These are phyloP conservation scores for Chrysoporthe austroafricana DNA, from an alignment of 2,329 filamentous ascomycete species.

Conservation along the genomic window DNA sequence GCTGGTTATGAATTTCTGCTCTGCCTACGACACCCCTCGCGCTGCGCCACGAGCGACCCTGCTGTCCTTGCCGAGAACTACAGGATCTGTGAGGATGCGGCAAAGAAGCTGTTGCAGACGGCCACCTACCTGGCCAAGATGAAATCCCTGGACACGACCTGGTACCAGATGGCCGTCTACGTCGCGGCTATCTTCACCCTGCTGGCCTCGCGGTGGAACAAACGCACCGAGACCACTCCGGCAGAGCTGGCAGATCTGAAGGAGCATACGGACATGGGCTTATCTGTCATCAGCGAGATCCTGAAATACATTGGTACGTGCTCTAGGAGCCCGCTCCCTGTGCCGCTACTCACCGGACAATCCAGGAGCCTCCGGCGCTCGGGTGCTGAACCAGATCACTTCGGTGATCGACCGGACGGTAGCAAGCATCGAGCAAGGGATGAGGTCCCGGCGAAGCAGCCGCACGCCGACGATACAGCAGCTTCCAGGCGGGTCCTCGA, in stretches of 20 bases:
- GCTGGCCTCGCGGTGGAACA: slow-evolving; percentile 70
- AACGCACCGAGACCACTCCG: slow-evolving; percentile 61
- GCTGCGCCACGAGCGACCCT: slow-evolving; percentile 58
- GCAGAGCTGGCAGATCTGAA: slow-evolving; percentile 64
- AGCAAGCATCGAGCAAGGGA: slow-evolving; percentile 56
- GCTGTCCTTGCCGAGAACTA: slow-evolving; percentile 64
- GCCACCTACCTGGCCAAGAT: slow-evolving; percentile 63
- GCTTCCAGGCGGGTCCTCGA: slow-evolving; percentile 10
- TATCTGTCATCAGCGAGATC: slow-evolving; percentile 69
- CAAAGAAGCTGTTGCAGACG: slow-evolving; percentile 65
- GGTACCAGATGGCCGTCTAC: slow-evolving; percentile 75
- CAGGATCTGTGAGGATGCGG: slow-evolving; percentile 67
- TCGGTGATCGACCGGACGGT: slow-evolving; percentile 57
- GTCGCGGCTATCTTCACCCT: slow-evolving; percentile 74
- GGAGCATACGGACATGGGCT: slow-evolving; percentile 71
- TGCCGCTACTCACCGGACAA: not conserved
- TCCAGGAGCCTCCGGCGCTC: slow-evolving; percentile 47
- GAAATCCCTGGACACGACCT: slow-evolving; percentile 76
- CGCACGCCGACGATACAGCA: slow-evolving; percentile 22
- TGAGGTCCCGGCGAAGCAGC: slow-evolving; percentile 41
- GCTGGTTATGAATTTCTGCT: slow-evolving; percentile 62
- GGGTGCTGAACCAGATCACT: slow-evolving; percentile 49
- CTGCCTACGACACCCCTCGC: slow-evolving; percentile 64
- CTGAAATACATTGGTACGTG: slow-evolving; percentile 65
- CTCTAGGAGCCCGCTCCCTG: no score